Evolutionary conservation across 2,329 filamentous ascomycete species (phyloP).

Genomic region (Fusarium annulatum): DNA sequence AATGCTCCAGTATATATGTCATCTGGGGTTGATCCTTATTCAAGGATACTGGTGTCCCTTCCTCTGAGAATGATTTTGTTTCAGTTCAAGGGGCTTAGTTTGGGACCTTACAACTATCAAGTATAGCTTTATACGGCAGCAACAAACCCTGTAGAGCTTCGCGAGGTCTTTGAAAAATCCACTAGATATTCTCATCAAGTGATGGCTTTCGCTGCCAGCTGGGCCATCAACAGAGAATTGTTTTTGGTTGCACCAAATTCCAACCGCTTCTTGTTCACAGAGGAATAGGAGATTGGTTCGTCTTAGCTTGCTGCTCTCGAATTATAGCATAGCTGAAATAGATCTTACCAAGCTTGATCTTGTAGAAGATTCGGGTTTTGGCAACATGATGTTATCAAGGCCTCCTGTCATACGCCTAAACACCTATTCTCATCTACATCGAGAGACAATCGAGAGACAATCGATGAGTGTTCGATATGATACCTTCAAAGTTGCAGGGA

Average conservation of each 20-base stretch:
- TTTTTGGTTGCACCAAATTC: not conserved
- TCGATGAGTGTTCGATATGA: not conserved
- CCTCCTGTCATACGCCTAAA: too few relatives aligned
- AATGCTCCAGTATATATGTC: too few relatives aligned
- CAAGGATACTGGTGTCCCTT: not conserved
- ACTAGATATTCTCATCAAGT: not conserved
- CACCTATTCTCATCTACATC: not conserved
- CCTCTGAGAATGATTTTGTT: not conserved
- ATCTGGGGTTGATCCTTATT: not conserved
- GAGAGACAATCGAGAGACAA: not conserved
- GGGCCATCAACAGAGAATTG: not conserved
- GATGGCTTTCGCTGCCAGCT: not conserved
- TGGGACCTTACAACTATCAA: not conserved
- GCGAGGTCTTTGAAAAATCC: too few relatives aligned
- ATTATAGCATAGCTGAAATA: not conserved
- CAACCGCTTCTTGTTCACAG: not conserved
- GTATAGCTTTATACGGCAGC: not conserved
- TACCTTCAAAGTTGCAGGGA: not conserved
- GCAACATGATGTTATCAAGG: too few relatives aligned
- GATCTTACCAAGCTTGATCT: not conserved
- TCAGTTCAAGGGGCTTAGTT: not conserved
- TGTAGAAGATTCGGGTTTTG: too few relatives aligned
- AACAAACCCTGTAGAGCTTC: not conserved
- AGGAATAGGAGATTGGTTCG: not conserved
- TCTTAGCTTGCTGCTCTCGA: not conserved